Base-by-base conservation (phyloP, 441 rosid genomes). In the Jatropha multifida region DNA sequence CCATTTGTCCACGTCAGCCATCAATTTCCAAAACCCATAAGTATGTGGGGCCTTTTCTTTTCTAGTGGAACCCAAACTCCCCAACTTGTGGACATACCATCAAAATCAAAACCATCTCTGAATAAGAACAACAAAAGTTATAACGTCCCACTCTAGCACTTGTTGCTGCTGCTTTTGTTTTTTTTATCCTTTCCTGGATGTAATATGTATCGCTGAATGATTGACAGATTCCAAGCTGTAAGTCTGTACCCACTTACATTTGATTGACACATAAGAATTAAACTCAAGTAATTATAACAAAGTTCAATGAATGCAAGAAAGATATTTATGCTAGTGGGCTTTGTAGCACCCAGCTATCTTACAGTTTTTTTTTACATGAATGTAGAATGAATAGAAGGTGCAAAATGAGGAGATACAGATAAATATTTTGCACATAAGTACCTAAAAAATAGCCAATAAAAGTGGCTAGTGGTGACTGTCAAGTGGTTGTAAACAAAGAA, bases 1-100 rank as follows among this genome's bases (percentile, higher is more conserved):
- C 76, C 52, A 73, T 73, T 64, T 38, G 65, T 55, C 65, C 77
- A 54, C 56, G 77, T 55, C 77, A 74, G 63, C 71, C 54, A 52
- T 52, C 63, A 52, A 51, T 51, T 52, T 64, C 26, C 76, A 51
- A 40, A 51, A 52, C 59, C 41, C 13, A 51, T 18, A 49, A 37
- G 11, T 13, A 0, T 4, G 60, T 62, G 76, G 61, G 76, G 3
- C 60, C 76, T 20, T 38, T 40, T 20, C 0, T 48, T 48, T 62
- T 49, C n/a, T n/a, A 11, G 52, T 41, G 69, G 55, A 4, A 15
- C 69, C 60, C 7, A 18, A 55, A 55, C 26, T 55, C 11, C 7
- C 26, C 41, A 2, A 10, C 37, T 23, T 11, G 32, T 20, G n/a
- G n/a, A 27, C 14, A 60, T 60, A 11, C 13, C 64, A 51, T 14